phyloP scores from a whole-genome alignment of 2,329 filamentous ascomycete species.

The Colletotrichum euphorbiae region DNA sequence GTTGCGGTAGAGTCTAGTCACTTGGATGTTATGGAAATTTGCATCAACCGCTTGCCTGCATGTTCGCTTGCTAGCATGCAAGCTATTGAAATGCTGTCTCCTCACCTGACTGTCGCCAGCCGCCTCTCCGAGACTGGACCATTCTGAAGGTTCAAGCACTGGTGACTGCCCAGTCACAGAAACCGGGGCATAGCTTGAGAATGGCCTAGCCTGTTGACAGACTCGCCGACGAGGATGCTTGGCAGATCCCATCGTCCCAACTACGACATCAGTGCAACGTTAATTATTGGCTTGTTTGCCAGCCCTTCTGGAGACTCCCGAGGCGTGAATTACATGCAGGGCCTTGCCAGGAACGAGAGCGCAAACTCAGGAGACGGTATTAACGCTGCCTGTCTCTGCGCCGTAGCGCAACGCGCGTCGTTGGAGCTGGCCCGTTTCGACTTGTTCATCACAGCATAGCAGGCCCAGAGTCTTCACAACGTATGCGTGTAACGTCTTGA shows the following conservation, averaged over 20 bases:
- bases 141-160: constrained; percentile 17
- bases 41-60: neutral
- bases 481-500: no score
- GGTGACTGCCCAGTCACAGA: constrained; percentile 13
- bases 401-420: constrained; percentile 14
- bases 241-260: constrained; percentile 18
- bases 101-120: constrained; percentile 20
- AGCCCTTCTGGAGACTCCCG: constrained; percentile 19
- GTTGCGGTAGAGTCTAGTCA: neutral
- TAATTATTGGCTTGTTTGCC: constrained; percentile 18
- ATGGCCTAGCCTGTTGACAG: constrained; percentile 7
- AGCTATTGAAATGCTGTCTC: neutral
- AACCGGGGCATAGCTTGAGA: constrained; percentile 21
- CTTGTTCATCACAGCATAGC: neutral
- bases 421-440: constrained; percentile 5
- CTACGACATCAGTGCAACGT: constrained; percentile 11
- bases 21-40: neutral
- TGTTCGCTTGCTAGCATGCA: constrained; percentile 3
- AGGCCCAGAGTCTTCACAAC: neutral
- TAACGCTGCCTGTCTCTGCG: neutral
- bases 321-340: constrained; percentile 4
- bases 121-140: constrained; percentile 24
- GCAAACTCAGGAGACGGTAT: neutral
- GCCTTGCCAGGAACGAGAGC: constrained; percentile 5
- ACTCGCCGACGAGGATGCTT: constrained; percentile 4